Conservation (phyloP, 768 basidiomycete species). For the Phaeotremella fagi region DNA sequence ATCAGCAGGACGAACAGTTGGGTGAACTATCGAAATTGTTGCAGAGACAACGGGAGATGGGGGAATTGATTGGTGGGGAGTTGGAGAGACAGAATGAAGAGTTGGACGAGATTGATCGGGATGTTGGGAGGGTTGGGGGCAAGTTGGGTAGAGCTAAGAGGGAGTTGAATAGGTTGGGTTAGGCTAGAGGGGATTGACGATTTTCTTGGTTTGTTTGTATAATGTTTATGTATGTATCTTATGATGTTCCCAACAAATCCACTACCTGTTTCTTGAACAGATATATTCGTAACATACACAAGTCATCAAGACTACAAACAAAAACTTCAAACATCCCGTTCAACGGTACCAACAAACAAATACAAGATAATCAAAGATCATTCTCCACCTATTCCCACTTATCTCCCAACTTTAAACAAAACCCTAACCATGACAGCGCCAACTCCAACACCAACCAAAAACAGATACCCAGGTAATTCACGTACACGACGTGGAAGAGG, state of each 20-base stretch:
- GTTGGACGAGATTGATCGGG: slow-evolving; percentile 68
- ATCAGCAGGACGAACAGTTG: slow-evolving; percentile 79
- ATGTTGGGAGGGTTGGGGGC: slow-evolving; percentile 70
- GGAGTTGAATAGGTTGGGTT: slow-evolving; percentile 74
- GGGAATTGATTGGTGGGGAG: slow-evolving; percentile 77
- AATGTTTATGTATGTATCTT: not conserved
- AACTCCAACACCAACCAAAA: slow-evolving; percentile 42
- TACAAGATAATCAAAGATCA: not conserved
- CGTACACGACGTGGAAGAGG: slow-evolving; percentile 27
- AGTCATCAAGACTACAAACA: not conserved
- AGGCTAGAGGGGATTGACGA: not conserved
- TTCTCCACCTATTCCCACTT: not conserved
- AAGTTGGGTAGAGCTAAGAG: slow-evolving; percentile 76
- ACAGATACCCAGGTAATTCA: slow-evolving; percentile 37
- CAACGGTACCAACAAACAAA: not conserved
- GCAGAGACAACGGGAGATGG: slow-evolving; percentile 76
- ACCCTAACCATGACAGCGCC: slow-evolving; percentile 37
- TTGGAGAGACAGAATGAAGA: slow-evolving; percentile 78
- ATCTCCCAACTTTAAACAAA: slow-evolving; percentile 20
- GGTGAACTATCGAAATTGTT: slow-evolving; percentile 73
- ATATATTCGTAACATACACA: too few species aligned
- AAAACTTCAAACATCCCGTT: not conserved
- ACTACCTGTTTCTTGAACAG: too few species aligned
- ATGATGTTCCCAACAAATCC: too few species aligned
- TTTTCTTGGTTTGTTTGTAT: not conserved